Base-by-base conservation (phyloP, 805 yeast genomes). In the Wickerhamiella alocasiicola region DNA sequence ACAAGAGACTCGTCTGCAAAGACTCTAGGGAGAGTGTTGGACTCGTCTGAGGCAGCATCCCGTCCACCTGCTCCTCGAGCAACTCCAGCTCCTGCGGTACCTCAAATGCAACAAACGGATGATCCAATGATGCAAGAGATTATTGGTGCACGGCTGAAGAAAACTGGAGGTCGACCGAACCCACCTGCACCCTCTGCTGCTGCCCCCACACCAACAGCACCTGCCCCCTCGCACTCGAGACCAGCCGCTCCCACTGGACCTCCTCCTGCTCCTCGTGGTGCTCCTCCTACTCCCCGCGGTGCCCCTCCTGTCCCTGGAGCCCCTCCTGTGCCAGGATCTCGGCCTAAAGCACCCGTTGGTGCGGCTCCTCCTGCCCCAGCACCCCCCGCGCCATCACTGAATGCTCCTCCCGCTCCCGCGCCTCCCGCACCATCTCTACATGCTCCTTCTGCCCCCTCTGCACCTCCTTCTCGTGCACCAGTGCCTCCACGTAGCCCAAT, bases 1-100 rank as follows among this genome's bases (percentile, higher is more conserved):
- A 71, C 96, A 46, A 62, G 71, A 60, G 77, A 73, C 65, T 61
- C 95, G 62, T 72, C 81, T 43, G 83, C 87, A 2, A 37, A 47
- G 46, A 57, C 73, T 24, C 67, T 68, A 19, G 67, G 72, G 35
- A 47, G 59, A 25, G 41, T 52, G 29, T 52, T 46, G 15, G 61
- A 57, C n/a, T 19, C 33, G 31, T 30, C 27, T 28, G 33, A 16
- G 3, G 39, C 20, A 3, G 20, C 36, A 23, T 19, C 28, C 3
- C 19, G 28, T 19, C 15, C 28, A 3, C 31, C 31, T 6, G 7
- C 13, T 18, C 23, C 23, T 5, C 12, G 24, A 6, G 38, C 38
- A 12, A 30, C 38, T 4, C 21, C 13, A 52, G 49, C 29, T 37
- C 31, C 41, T 23, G 42, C 21, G 12, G 24, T 27, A 6, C 41